Evolutionary conservation across 345 rosid species (phyloP).

Genomic region (Isatis tinctoria): DNA sequence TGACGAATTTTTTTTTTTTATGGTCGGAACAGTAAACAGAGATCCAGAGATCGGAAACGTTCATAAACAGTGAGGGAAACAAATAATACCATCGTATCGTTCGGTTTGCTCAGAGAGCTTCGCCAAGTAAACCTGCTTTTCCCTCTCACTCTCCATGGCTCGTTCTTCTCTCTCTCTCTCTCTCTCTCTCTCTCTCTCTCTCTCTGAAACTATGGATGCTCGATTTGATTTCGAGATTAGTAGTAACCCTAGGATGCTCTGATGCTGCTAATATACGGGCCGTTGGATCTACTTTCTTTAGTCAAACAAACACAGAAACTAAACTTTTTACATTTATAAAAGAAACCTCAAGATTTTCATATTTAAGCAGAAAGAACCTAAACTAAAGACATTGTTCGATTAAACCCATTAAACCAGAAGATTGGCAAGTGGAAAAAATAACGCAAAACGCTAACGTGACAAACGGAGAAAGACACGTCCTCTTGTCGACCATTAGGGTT

Average conservation of each 20-base stretch:
- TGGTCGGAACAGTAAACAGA: not conserved
- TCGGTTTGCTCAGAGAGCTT: slow-evolving; percentile 93
- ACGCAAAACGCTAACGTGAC: slow-evolving; percentile 11
- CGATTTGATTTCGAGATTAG: slow-evolving; percentile 29
- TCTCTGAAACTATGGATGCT: not conserved
- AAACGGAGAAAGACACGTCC: slow-evolving; percentile 25
- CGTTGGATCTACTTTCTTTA: slow-evolving; percentile 27
- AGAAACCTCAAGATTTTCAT: not conserved
- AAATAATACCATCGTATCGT: slow-evolving; percentile 67
- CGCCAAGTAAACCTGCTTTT: slow-evolving; percentile 75
- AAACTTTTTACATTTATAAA: not conserved
- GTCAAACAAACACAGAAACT: slow-evolving; percentile 16
- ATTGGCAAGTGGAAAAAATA: not conserved
- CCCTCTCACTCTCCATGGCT: slow-evolving; percentile 84
- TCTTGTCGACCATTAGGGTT: not conserved
- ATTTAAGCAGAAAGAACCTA: not conserved
- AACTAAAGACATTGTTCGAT: not conserved
- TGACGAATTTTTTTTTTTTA: not conserved
- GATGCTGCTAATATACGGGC: not conserved
- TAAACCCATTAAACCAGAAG: not conserved
- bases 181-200: not conserved
- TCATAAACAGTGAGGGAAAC: not conserved
- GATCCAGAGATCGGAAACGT: not conserved
- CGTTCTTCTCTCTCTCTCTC: not conserved
- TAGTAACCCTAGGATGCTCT: slow-evolving; percentile 31